Evolutionary conservation across 2,329 filamentous ascomycete genomes (phyloP).

Genomic region (Chaetomium globosum): DNA sequence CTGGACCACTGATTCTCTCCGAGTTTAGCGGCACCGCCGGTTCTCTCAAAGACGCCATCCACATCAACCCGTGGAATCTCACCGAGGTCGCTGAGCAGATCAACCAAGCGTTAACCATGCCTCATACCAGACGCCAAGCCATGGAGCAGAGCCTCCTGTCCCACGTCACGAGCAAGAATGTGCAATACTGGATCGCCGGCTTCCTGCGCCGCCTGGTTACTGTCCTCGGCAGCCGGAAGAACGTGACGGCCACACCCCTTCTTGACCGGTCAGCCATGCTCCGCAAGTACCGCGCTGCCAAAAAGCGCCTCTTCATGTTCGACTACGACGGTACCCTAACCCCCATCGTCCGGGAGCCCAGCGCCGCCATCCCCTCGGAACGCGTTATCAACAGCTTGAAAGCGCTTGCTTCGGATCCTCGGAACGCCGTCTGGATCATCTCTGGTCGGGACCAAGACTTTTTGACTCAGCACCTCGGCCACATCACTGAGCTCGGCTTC

Average conservation of each 20-base stretch:
- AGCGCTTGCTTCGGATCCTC: constrained; percentile 74
- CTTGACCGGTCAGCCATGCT: constrained; percentile 76
- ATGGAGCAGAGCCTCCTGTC: constrained; percentile 77
- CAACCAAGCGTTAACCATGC: constrained; percentile 78
- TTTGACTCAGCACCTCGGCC: constrained; percentile 86
- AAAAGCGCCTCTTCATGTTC: constrained; percentile 92
- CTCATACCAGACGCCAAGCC: constrained; percentile 61
- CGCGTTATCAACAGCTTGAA: constrained; percentile 79
- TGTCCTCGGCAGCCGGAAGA: constrained; percentile 76
- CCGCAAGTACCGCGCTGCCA: constrained; percentile 71
- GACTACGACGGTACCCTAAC: constrained; percentile 98
- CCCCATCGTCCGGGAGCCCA: constrained; percentile 89
- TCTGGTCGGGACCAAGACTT: constrained; percentile 93
- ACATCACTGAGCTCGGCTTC: constrained; percentile 85
- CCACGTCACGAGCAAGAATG: constrained; percentile 82
- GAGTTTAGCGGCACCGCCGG: constrained; percentile 95
- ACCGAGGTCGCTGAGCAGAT: constrained; percentile 82
- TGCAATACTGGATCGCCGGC: constrained; percentile 81
- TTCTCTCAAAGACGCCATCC: constrained; percentile 80
- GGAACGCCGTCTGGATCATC: constrained; percentile 97
- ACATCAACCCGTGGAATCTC: constrained; percentile 96
- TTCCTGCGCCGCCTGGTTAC: constrained; percentile 78
- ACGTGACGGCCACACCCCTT: constrained; percentile 74
- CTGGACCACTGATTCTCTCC: constrained; percentile 88
- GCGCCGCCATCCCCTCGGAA: constrained; percentile 83